phyloP scores from a whole-genome alignment of 2,329 filamentous ascomycete genomes.

The Grosmannia huntii region DNA sequence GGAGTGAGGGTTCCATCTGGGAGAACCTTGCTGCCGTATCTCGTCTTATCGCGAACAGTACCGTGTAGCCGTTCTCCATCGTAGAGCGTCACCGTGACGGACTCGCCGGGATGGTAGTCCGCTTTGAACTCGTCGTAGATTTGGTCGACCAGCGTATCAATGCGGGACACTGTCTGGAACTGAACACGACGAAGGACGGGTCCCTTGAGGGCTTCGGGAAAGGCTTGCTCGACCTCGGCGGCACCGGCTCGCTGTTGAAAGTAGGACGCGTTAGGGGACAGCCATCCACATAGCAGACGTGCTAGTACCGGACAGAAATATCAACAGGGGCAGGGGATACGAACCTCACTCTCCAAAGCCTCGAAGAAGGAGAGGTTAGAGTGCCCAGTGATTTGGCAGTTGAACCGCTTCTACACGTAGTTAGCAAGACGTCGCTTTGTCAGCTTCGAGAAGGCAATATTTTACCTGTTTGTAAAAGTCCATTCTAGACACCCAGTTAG shows the following conservation, averaged over 20 bases:
- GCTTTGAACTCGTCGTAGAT: slow-evolving; percentile 70
- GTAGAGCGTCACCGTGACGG: slow-evolving; percentile 59
- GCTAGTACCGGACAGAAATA: neutral
- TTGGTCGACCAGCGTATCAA: slow-evolving; percentile 65
- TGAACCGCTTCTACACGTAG: slow-evolving; percentile 62
- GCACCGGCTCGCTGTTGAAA: slow-evolving; percentile 55
- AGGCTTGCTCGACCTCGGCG: slow-evolving; percentile 78
- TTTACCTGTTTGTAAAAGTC: slow-evolving; percentile 83
- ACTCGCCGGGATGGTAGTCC: slow-evolving; percentile 84
- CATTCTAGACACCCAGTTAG: slow-evolving; percentile 45
- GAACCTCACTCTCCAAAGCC: slow-evolving; percentile 79
- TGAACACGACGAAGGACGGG: slow-evolving; percentile 85
- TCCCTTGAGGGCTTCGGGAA: slow-evolving; percentile 81
- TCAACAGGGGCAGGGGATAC: slow-evolving; percentile 19
- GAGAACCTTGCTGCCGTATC: slow-evolving; percentile 49
- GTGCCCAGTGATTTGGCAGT: slow-evolving; percentile 91
- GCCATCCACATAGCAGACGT: slow-evolving; percentile 4
- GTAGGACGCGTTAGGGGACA: neutral
- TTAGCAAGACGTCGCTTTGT: slow-evolving; percentile 6
- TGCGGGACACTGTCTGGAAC: slow-evolving; percentile 75
- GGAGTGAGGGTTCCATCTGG: slow-evolving; percentile 58
- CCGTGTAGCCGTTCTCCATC: slow-evolving; percentile 60
- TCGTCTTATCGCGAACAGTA: slow-evolving; percentile 72
- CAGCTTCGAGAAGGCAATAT: neutral
- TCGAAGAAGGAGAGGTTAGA: slow-evolving; percentile 87